Conservation (phyloP, 306 rosid species). For the Trichosanthes cucumerina region DNA sequence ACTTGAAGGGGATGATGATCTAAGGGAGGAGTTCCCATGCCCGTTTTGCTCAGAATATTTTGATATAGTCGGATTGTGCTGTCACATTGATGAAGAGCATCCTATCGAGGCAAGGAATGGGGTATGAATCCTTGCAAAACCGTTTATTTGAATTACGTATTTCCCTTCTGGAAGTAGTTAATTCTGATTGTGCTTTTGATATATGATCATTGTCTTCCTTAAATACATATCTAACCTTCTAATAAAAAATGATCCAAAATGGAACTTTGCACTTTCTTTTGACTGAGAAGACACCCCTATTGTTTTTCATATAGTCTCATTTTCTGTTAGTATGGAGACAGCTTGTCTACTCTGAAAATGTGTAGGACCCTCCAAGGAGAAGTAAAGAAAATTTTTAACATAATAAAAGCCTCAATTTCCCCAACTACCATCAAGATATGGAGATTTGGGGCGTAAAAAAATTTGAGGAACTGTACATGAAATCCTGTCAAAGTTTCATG, state of each 20-base stretch:
- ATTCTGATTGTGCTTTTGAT: neutral
- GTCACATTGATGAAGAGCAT: conserved; percentile 97
- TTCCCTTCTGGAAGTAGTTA: neutral
- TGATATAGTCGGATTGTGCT: conserved; percentile 91
- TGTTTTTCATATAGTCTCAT: neutral
- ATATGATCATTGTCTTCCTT: neutral
- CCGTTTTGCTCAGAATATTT: conserved; percentile 87
- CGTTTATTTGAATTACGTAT: neutral
- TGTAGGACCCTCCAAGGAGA: neutral
- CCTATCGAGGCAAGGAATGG: conserved; percentile 77
- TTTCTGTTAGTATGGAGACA: neutral
- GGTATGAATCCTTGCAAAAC: conserved; percentile 36
- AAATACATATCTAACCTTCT: neutral
- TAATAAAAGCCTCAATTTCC: neutral
- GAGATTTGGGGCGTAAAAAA: neutral
- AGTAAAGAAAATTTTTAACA: neutral
- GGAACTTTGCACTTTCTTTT: neutral
- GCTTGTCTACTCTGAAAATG: neutral
- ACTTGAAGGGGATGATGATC: conserved; percentile 69
- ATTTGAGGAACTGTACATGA: neutral
- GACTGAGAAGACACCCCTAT: neutral
- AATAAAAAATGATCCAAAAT: neutral
- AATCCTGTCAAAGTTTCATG: neutral
- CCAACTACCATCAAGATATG: neutral
- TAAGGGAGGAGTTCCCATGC: conserved; percentile 86